Conservation (phyloP, 73 alveolate genomes). For the Paramecium biaurelia region DNA sequence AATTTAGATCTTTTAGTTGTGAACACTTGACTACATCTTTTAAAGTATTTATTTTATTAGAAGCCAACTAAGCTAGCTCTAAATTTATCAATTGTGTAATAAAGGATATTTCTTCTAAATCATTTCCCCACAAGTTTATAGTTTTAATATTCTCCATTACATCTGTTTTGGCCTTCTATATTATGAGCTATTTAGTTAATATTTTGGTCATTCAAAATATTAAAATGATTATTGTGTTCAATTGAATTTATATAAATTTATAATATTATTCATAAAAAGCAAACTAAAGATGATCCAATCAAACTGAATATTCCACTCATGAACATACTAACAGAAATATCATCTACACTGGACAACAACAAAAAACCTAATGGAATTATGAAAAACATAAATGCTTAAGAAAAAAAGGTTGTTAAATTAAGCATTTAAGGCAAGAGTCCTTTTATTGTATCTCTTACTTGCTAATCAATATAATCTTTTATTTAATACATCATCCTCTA, state of each 20-base stretch:
- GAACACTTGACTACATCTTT: constrained; percentile 65
- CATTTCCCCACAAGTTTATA: constrained; percentile 89
- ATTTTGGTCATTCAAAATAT: constrained; percentile 65
- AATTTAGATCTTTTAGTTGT: constrained; percentile 77
- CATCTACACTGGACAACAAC: constrained; percentile 3
- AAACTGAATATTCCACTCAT: constrained; percentile 12
- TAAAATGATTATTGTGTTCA: not conserved
- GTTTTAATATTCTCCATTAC: constrained; percentile 72
- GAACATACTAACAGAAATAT: constrained; percentile 33
- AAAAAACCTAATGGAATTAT: not conserved
- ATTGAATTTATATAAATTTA: not conserved
- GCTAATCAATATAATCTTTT: not conserved
- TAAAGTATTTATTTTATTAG: constrained; percentile 75
- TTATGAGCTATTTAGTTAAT: constrained; percentile 73
- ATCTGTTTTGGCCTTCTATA: constrained; percentile 73
- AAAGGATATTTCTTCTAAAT: constrained; percentile 80
- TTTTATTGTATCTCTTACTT: not conserved
- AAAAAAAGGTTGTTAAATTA: constrained; percentile 21
- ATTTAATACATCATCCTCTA: not conserved
- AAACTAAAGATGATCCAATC: constrained; percentile 8
- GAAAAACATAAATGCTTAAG: constrained; percentile 7
- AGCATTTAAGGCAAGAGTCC: constrained; percentile 39
- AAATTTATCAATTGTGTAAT: constrained; percentile 74
- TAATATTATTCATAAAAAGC: constrained; percentile 22
- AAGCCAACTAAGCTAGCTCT: constrained; percentile 76